Conservation (phyloP, 768 basidiomycete genomes). For the Suillus subluteus region DNA sequence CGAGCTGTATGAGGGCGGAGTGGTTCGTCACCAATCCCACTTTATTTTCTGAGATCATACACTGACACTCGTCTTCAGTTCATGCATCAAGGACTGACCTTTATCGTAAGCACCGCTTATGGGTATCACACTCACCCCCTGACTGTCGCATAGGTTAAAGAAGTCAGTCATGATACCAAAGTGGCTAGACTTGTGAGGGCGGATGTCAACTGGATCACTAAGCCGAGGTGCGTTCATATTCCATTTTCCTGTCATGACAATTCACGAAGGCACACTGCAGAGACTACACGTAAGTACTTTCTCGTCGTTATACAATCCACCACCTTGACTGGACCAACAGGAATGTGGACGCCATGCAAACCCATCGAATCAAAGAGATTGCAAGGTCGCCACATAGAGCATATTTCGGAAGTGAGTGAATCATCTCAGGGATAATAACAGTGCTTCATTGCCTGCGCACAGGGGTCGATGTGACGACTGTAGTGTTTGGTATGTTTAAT, state of each 20-base stretch:
- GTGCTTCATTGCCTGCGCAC: slow-evolving; percentile 1
- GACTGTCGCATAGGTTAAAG: slow-evolving; percentile 55
- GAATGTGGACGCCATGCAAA: slow-evolving; percentile 77
- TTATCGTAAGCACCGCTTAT: slow-evolving; percentile 53
- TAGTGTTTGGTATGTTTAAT: slow-evolving; percentile 70
- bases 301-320: neutral
- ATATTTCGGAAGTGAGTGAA: slow-evolving; percentile 71
- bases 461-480: slow-evolving; percentile 67
- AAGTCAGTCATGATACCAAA: slow-evolving; percentile 79
- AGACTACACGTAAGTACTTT: slow-evolving; percentile 68
- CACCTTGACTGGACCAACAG: slow-evolving; percentile 39
- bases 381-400: slow-evolving; percentile 55
- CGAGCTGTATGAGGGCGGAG: slow-evolving; percentile 88
- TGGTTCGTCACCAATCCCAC: slow-evolving; percentile 49
- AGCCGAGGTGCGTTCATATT: slow-evolving; percentile 51
- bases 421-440: neutral
- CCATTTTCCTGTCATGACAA: neutral
- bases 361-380: slow-evolving; percentile 72
- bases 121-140: neutral
- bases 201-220: slow-evolving; percentile 87
- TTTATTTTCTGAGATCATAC: neutral
- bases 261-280: slow-evolving; percentile 36
- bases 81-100: slow-evolving; percentile 86
- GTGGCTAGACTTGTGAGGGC: slow-evolving; percentile 69
- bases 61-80: slow-evolving; percentile 50